A percentile compares a stretch with the other conserved stretches of the same genome.
phyloP scores from a whole-genome alignment of 2,329 filamentous ascomycete species.

The Emericellopsis cladophorae region DNA sequence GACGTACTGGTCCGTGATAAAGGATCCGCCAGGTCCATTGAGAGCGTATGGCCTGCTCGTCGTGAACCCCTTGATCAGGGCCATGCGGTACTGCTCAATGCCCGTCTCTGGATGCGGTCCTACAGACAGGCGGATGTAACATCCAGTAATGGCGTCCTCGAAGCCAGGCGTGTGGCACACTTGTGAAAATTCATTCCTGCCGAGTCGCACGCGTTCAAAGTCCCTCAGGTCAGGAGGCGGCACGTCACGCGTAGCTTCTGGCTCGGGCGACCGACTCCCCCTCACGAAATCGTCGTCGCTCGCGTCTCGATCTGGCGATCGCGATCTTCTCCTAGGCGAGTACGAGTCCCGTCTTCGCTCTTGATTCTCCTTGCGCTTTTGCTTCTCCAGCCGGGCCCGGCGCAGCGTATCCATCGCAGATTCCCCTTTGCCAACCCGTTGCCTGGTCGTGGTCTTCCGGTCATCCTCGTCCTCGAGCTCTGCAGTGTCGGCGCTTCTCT shows the following conservation, averaged over 20 bases:
- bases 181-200: constrained; percentile 74
- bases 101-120: constrained; percentile 63
- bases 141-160: constrained; percentile 66
- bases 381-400: constrained; percentile 50
- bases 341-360: constrained; percentile 42
- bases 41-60: constrained; percentile 76
- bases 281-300: constrained; percentile 63
- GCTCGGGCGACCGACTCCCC: constrained; percentile 41
- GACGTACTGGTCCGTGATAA: constrained; percentile 79
- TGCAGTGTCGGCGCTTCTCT: constrained; percentile 67
- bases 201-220: constrained; percentile 71
- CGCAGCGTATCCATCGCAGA: constrained; percentile 61
- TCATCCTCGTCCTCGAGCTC: constrained; percentile 60
- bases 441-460: constrained; percentile 55
- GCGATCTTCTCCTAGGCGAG: constrained; percentile 18
- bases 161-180: constrained; percentile 92
- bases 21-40: constrained; percentile 60
- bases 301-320: constrained; percentile 40
- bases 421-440: constrained; percentile 42
- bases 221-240: constrained; percentile 65
- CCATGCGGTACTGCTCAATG: constrained; percentile 75
- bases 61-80: constrained; percentile 71
- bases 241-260: constrained; percentile 56
- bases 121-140: constrained; percentile 75
- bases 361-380: constrained; percentile 34